phyloP scores from a whole-genome alignment of 2,329 filamentous ascomycete genomes.

The Cladosporium colombiae region DNA sequence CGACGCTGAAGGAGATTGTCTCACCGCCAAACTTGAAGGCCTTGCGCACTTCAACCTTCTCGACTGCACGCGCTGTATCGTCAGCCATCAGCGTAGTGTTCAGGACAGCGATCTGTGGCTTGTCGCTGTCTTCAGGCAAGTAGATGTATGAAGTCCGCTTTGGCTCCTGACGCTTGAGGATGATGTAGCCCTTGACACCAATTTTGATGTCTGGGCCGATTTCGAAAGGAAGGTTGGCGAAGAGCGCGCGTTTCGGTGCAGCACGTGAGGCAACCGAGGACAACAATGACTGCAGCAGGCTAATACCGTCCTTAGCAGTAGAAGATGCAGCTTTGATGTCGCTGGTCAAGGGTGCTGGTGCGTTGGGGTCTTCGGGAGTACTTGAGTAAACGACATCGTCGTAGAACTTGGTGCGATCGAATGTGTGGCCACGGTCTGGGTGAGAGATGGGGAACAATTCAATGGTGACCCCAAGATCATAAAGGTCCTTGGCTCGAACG shows the following conservation, averaged over 20 bases:
- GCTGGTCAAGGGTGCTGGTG: slow-evolving; percentile 54
- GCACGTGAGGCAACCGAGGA: slow-evolving; percentile 91
- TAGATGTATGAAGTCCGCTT: slow-evolving; percentile 85
- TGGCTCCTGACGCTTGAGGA: slow-evolving; percentile 80
- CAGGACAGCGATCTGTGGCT: slow-evolving; percentile 74
- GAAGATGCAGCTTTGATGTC: slow-evolving; percentile 59
- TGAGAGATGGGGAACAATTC: slow-evolving; percentile 87
- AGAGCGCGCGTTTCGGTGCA: slow-evolving; percentile 79
- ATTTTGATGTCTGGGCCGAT: slow-evolving; percentile 82
- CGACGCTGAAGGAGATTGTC: slow-evolving; percentile 79
- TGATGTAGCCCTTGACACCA: slow-evolving; percentile 88
- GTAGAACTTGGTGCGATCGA: slow-evolving; percentile 86
- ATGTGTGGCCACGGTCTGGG: slow-evolving; percentile 61
- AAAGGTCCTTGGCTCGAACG: slow-evolving; percentile 89
- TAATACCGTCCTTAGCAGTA: slow-evolving; percentile 72
- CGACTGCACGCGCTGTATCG: slow-evolving; percentile 73
- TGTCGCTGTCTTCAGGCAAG: slow-evolving; percentile 70
- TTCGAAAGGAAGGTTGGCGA: slow-evolving; percentile 84
- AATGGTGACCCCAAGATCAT: slow-evolving; percentile 87
- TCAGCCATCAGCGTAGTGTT: slow-evolving; percentile 75
- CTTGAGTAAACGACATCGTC: slow-evolving; percentile 90
- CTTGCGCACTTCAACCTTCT: slow-evolving; percentile 80
- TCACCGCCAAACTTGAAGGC: slow-evolving; percentile 96
- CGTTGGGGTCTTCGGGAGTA: slow-evolving; percentile 69
- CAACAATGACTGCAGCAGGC: slow-evolving; percentile 74